Evolutionary conservation across 345 rosid species (phyloP), one percentile per base, ranked within the genome.

Genomic region (Diplotaxis tenuifolia): DNA sequence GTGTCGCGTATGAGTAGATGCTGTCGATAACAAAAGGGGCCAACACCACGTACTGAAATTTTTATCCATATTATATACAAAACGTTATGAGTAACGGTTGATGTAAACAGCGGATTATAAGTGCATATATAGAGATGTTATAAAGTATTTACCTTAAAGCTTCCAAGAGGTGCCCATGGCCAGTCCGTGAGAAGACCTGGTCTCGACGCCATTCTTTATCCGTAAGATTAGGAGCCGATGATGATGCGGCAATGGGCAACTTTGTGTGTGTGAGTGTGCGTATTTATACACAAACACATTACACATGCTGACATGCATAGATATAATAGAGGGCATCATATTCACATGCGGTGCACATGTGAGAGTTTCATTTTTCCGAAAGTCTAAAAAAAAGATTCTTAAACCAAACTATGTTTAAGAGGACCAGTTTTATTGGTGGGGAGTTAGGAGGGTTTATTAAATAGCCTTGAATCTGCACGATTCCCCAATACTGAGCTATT

Each of bases 81-180:
- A n/a, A 36, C 47, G 16, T 65, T n/a, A 68, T 8, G 63, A 14
- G 20, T 36, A 52, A 25, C 9, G 12, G 28, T 42, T 22, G 38
- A 75, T 16, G 47, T 42, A 29, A 27, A 54, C 20, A 65, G 65
- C 7, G 15, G 22, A 18, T 11, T 18, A 12, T n/a, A 56, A 25
- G 28, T 20, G 9, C 18, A 66, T 67, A 52, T 22, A 49, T 22
- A 25, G 25, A 34, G 42, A 60, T 50, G 21, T 19, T 58, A 28
- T 50, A 36, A 64, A 45, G 28, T 4, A 42, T 28, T 22, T 34
- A 82, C 85, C 83, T 82, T 82, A 38, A 70, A 82, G 68, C 54
- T 74, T 20, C 85, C 85, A 31, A 82, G 85, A 70, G 79, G 75
- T 27, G 75, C 12, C 85, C 85, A 82, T 73, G 85, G 85, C 85